Conservation (phyloP, 78 protist genomes). For the Chrysochromulina parva region DNA sequence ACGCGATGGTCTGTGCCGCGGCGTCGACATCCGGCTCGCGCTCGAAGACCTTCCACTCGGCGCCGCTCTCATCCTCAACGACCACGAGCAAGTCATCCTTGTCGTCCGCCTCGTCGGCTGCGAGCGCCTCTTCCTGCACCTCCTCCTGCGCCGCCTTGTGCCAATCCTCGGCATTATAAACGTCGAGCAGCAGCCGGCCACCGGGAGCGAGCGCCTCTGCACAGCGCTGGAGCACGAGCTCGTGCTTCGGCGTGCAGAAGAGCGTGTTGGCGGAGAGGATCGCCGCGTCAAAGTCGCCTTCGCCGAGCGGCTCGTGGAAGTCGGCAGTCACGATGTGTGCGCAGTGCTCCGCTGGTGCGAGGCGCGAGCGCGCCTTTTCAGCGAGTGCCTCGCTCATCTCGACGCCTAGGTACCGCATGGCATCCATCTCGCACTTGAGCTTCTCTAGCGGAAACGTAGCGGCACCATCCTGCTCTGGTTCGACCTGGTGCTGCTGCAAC, state of each 20-base stretch:
- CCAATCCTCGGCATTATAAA: neutral
- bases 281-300: neutral
- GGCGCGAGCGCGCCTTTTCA: neutral
- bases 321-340: neutral
- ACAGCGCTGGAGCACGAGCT: neutral
- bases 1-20: neutral
- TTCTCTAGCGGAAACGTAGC: no score
- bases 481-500: no score
- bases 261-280: neutral
- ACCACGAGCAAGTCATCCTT: neutral
- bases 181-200: neutral
- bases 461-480: no score
- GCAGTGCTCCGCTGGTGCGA: neutral
- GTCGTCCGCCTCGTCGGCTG: neutral
- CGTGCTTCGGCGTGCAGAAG: neutral
- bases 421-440: no score
- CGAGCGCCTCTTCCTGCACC: neutral
- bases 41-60: neutral
- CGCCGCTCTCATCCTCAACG: neutral
- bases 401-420: neutral
- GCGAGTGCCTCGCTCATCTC: neutral
- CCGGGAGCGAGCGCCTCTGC: neutral
- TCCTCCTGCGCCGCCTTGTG: neutral
- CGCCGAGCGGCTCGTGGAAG: neutral
- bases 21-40: neutral